Evolutionary conservation across 2,329 filamentous ascomycete species (phyloP).

Genomic region (Fusarium succisae): DNA sequence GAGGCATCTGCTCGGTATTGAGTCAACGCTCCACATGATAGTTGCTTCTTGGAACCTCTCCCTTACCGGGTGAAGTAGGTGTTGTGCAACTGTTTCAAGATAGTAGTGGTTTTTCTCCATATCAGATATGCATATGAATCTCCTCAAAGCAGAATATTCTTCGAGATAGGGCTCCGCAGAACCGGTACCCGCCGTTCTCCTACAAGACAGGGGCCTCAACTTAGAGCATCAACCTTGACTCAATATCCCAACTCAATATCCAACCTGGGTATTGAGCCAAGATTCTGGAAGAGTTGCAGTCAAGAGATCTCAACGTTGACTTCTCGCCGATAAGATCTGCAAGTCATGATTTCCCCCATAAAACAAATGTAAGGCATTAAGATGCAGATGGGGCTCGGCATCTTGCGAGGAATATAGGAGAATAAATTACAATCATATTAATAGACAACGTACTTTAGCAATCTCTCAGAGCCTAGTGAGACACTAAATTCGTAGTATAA

Average conservation of each 20-base stretch:
- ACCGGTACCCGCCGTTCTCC: neutral
- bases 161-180: neutral
- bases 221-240: neutral
- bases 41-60: neutral
- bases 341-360: neutral
- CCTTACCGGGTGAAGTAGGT: conserved; percentile 15
- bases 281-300: neutral
- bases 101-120: neutral
- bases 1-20: conserved; percentile 29
- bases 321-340: neutral
- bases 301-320: neutral
- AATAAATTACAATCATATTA: neutral
- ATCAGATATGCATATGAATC: neutral
- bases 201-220: neutral
- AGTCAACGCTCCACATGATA: conserved; percentile 8
- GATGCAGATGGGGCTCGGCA: neutral
- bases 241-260: neutral
- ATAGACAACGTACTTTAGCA: neutral
- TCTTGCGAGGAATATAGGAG: neutral
- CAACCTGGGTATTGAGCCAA: neutral
- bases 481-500: neutral
- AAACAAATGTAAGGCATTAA: neutral
- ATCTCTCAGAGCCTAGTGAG: neutral
- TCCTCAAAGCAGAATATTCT: neutral
- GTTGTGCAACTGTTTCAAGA: neutral